Base-by-base conservation (phyloP, 2,329 filamentous ascomycete genomes). In the Ophiostoma tasmaniense region DNA sequence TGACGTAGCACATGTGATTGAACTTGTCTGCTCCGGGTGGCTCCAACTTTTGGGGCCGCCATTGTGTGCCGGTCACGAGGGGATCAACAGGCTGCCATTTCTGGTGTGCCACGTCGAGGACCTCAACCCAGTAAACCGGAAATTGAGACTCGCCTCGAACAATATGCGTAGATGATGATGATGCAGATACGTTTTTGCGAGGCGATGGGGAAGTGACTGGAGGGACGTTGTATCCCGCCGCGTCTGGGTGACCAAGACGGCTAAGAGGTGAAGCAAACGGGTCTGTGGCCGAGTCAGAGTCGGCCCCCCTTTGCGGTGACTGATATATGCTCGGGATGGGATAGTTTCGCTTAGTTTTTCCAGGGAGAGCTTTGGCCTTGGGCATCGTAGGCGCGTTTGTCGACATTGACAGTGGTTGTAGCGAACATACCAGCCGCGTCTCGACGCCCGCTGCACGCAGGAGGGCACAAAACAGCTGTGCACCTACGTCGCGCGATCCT, bases 91-190 rank as follows among this genome's bases (percentile, higher is more conserved):
- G 85, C 68, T 97, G 86, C 95, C 95, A 99, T 80, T 92, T 96
- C 76, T 97, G 91, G 72, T 92, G 87, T 0, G 90, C 90, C 67
- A 88, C 82, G 72, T 97, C 93, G 72, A 97, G 91, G 3, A 92
- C 89, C 79, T 99, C 95, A 0, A 97, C 89, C 95, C 95, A 99
- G 76, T 93, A 98, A 2, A 98, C 84, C 0, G 95, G 95, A 74
- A 89, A 91, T 0, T 86, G 78, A 0, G 92, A 93, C 75, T 94
- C 91, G 42, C 92, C 91, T 30, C 83, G 84, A 13, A 90, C 62
- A 4, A 65, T 67, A 35, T 84, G 17, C 7, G 39, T 42, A 76
- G 78, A 74, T 76, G 77, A 74, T 74, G 66, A 75, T 1, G 76
- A 81, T 13, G 78, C 77, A 17, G 81, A 78, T 42, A 77, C 25